These are phyloP conservation scores for Buxus sempervirens DNA, from an alignment of 164 flowering plant genomes.

Conservation along the genomic window DNA sequence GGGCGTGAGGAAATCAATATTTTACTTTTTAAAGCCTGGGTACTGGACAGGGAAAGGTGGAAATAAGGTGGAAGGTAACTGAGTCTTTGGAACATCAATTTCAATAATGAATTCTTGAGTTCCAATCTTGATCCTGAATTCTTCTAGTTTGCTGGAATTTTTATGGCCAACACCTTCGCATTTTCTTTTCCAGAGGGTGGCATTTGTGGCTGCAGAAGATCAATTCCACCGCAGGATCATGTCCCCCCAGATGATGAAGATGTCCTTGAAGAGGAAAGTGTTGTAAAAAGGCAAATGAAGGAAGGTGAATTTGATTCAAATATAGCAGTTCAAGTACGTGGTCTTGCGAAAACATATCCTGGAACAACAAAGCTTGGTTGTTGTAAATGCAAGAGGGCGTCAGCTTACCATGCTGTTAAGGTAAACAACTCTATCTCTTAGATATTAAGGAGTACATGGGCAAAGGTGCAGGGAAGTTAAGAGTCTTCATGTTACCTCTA, in stretches of 20 bases:
- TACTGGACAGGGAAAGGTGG: slow-evolving; percentile 96
- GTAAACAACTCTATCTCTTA: slow-evolving; percentile 30
- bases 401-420: slow-evolving; percentile 89
- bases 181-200: slow-evolving; percentile 59
- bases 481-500: no score
- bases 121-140: slow-evolving; percentile 1
- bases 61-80: slow-evolving; percentile 61
- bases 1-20: slow-evolving; percentile 77
- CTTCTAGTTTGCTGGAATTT: slow-evolving; percentile 4
- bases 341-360: slow-evolving; percentile 80
- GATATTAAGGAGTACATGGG: not conserved
- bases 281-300: slow-evolving; percentile 55
- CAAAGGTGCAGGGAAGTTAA: not conserved
- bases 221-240: slow-evolving; percentile 50
- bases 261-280: slow-evolving; percentile 78
- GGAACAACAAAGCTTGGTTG: slow-evolving; percentile 64
- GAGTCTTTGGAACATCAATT: slow-evolving; percentile 8
- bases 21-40: slow-evolving; percentile 74
- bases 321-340: slow-evolving; percentile 88
- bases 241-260: slow-evolving; percentile 77
- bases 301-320: slow-evolving; percentile 51
- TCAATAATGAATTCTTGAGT: not conserved
- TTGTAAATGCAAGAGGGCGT: slow-evolving; percentile 61
- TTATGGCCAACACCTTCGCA: slow-evolving; percentile 1
- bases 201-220: slow-evolving; percentile 62